Evolutionary conservation across 23 red algal species (phyloP).

Genomic region (Gracilariopsis chorda): DNA sequence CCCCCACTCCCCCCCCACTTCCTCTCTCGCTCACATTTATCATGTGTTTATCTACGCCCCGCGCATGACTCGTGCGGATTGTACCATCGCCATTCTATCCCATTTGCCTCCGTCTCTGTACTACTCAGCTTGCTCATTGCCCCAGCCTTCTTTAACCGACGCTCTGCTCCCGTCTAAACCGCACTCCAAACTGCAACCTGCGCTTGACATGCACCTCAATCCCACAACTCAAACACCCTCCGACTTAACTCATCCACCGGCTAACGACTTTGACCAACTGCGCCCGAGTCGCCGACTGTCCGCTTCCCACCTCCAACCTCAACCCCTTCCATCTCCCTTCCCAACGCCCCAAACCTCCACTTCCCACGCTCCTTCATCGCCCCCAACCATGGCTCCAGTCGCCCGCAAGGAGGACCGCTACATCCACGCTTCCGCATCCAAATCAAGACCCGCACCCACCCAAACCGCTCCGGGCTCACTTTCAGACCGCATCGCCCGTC

Average conservation of each 20-base stretch:
- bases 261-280: neutral
- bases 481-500: neutral
- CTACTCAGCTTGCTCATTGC: neutral
- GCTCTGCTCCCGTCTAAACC: neutral
- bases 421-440: neutral
- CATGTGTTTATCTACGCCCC: neutral
- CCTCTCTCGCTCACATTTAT: neutral
- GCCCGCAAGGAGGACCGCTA: neutral
- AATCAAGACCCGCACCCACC: neutral
- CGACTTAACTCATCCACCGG: neutral
- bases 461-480: neutral
- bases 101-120: neutral
- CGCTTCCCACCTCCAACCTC: neutral
- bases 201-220: neutral
- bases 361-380: neutral
- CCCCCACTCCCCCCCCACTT: neutral
- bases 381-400: neutral
- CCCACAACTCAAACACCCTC: neutral
- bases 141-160: neutral
- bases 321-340: neutral
- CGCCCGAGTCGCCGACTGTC: neutral
- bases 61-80: neutral
- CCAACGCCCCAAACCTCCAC: neutral
- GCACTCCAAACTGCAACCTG: neutral
- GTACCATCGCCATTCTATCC: neutral